These are phyloP conservation scores for Talaromyces sp. DNA, from an alignment of 2,329 filamentous ascomycete genomes.

Conservation along the genomic window DNA sequence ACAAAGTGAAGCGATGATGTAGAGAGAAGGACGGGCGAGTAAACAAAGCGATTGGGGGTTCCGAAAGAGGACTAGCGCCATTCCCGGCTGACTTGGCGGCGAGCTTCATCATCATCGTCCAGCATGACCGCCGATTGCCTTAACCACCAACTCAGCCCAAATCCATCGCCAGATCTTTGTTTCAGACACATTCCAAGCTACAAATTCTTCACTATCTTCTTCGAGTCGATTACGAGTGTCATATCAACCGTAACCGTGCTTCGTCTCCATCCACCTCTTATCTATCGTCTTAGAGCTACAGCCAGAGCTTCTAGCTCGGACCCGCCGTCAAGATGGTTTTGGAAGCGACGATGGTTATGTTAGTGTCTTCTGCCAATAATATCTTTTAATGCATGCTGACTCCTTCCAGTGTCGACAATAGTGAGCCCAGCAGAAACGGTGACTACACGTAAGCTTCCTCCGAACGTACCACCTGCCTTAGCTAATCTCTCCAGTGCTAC, in stretches of 20 bases:
- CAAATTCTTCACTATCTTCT: not conserved
- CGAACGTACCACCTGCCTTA: slow-evolving; percentile 15
- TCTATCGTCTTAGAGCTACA: not conserved
- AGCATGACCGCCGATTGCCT: not conserved
- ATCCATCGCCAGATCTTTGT: not conserved
- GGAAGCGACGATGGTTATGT: slow-evolving; percentile 98
- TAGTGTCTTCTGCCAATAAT: slow-evolving; percentile 19
- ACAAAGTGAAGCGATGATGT: not conserved
- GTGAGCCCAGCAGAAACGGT: slow-evolving; percentile 95
- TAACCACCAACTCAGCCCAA: not conserved
- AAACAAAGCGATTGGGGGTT: not conserved
- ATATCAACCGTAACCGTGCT: too few species aligned
- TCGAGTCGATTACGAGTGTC: not conserved
- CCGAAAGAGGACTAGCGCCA: slow-evolving; percentile 1
- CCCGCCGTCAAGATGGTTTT: slow-evolving; percentile 74
- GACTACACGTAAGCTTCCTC: slow-evolving; percentile 60
- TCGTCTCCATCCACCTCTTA: not conserved
- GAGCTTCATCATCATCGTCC: not conserved
- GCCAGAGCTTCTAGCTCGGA: slow-evolving; percentile 13
- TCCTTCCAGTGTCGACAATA: slow-evolving; percentile 76
- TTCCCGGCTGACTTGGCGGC: slow-evolving; percentile 11
- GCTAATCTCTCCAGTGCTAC: slow-evolving; percentile 62
- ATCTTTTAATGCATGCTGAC: not conserved
- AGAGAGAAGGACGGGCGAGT: not conserved
- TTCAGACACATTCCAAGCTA: not conserved